phyloP scores from a whole-genome alignment of 179 eudicot species.

The Silene coronaria region DNA sequence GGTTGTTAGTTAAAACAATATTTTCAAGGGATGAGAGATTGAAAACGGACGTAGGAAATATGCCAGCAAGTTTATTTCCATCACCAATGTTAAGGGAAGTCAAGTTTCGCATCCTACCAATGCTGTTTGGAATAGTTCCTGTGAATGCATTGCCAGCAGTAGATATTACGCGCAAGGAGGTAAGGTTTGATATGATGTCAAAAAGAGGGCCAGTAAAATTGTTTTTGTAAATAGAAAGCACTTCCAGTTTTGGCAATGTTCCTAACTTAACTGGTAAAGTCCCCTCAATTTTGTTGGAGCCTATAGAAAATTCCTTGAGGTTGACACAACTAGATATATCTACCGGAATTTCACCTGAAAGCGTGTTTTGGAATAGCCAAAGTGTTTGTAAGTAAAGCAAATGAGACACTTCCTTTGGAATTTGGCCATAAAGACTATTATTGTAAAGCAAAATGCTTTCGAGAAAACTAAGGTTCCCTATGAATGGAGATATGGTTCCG shows the following conservation, averaged over 20 bases:
- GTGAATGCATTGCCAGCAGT: constrained; percentile 8
- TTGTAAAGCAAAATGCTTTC: neutral
- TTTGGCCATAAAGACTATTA: constrained; percentile 22
- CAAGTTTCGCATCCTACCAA: constrained; percentile 19
- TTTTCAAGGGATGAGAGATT: constrained; percentile 28
- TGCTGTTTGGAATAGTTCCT: constrained; percentile 26
- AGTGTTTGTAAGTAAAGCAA: constrained; percentile 11
- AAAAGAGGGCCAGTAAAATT: constrained; percentile 25
- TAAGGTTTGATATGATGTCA: constrained; percentile 24
- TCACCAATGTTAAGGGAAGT: neutral
- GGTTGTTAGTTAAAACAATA: constrained; percentile 14
- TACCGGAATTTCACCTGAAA: constrained; percentile 25
- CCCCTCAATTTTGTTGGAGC: constrained; percentile 22
- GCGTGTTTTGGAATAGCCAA: neutral
- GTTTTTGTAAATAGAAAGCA: constrained; percentile 14
- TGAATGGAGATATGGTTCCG: constrained; percentile 28
- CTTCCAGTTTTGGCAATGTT: constrained; percentile 19
- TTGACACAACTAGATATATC: constrained; percentile 20
- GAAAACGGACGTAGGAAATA: constrained; percentile 27
- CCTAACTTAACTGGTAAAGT: constrained; percentile 23
- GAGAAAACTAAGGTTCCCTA: constrained; percentile 29
- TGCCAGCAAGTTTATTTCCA: constrained; percentile 22
- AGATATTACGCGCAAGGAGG: constrained; percentile 12
- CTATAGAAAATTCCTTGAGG: neutral
- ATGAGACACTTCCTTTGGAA: constrained; percentile 23